phyloP scores from a whole-genome alignment of 1,139 yeast genomes.

The Blastobotrys capitulatus region DNA sequence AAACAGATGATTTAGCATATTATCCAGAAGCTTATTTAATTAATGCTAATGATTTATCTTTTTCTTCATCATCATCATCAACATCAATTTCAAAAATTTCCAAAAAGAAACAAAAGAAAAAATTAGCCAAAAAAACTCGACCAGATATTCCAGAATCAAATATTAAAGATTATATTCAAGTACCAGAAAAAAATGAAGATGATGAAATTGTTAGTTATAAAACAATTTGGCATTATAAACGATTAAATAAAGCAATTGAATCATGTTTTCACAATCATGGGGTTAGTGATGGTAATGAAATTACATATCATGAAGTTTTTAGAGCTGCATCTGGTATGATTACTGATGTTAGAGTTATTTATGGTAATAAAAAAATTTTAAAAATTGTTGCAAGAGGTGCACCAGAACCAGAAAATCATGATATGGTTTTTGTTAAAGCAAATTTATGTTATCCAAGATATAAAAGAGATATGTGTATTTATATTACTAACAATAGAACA shows the following conservation, averaged over 20 bases:
- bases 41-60: too few species aligned
- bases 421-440: conserved; percentile 21
- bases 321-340: conserved; percentile 20
- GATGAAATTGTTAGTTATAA: not conserved
- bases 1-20: not conserved
- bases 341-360: conserved; percentile 7
- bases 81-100: too few species aligned
- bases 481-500: conserved; percentile 18
- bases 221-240: conserved; percentile 7
- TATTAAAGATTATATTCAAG: too few species aligned
- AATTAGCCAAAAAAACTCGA: not conserved
- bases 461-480: conserved; percentile 23
- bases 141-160: not conserved
- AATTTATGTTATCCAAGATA: conserved; percentile 25
- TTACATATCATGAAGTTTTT: conserved; percentile 21
- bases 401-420: conserved; percentile 14
- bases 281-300: conserved; percentile 14
- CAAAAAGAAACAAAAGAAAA: too few species aligned
- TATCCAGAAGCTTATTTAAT: too few species aligned
- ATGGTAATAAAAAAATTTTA: conserved; percentile 18
- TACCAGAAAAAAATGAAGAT: not conserved
- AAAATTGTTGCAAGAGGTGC: conserved; percentile 20
- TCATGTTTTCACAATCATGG: conserved; percentile 5
- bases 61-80: too few species aligned
- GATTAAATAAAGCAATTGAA: conserved; percentile 6